Percentiles rank a stretch among this genome's conserved stretches.
phyloP scores from a whole-genome alignment of 805 yeast species.

The Saccharomycopsis amapae region DNA sequence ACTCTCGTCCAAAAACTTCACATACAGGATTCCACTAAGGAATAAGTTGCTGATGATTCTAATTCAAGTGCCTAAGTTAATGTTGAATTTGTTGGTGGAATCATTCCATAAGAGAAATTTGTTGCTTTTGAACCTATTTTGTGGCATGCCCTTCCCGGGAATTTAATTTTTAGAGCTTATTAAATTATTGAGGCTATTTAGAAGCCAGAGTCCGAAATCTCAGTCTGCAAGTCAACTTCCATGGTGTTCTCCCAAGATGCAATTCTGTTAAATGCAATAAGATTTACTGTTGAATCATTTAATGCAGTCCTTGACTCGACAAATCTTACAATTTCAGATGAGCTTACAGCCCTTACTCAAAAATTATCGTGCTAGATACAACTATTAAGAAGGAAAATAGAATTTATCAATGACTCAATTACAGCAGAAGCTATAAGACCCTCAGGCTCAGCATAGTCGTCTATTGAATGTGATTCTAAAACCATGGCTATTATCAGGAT shows the following conservation, averaged over 20 bases:
- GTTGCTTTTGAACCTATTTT: constrained; percentile 56
- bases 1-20: constrained; percentile 58
- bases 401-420: constrained; percentile 54
- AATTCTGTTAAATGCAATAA: constrained; percentile 49
- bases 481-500: constrained; percentile 45
- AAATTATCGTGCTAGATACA: constrained; percentile 54
- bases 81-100: constrained; percentile 55
- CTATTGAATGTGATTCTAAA: constrained; percentile 2
- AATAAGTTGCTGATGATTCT: constrained; percentile 32
- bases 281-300: constrained; percentile 60
- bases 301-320: constrained; percentile 45
- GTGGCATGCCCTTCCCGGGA: constrained; percentile 73
- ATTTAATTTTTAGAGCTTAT: constrained; percentile 51
- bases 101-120: constrained; percentile 54
- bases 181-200: constrained; percentile 51
- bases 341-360: constrained; percentile 54
- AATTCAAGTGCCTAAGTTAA: constrained; percentile 21
- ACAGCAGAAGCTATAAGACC: constrained; percentile 56
- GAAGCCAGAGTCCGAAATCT: constrained; percentile 44
- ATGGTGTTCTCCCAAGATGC: constrained; percentile 68
- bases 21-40: constrained; percentile 43
- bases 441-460: neutral
- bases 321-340: constrained; percentile 52
- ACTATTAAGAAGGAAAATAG: constrained; percentile 47
- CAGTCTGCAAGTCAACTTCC: constrained; percentile 51